These are phyloP conservation scores for Eucalyptus albens DNA, from an alignment of 345 rosid species.

Conservation along the genomic window DNA sequence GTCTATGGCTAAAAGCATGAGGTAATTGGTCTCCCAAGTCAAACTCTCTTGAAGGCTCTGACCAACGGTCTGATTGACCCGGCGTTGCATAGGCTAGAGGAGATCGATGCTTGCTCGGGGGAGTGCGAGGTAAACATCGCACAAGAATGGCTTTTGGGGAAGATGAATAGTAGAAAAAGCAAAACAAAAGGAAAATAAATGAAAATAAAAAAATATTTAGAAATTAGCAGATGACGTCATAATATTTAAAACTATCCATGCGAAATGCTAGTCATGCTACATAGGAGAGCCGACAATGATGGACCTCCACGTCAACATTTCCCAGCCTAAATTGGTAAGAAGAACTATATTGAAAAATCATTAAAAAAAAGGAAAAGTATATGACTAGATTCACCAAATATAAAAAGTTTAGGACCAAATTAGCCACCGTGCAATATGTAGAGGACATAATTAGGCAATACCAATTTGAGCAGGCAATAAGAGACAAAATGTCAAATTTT, in stretches of 20 bases:
- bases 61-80: background rate
- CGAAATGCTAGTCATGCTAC: background rate
- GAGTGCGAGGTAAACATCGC: background rate
- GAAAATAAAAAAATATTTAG: too few species aligned
- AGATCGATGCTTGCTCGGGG: background rate
- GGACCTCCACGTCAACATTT: background rate
- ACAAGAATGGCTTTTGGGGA: background rate
- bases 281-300: background rate
- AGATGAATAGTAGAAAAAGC: background rate
- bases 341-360: too few species aligned
- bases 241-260: background rate
- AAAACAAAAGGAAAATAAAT: background rate
- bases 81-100: background rate
- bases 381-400: too few species aligned
- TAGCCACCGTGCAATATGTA: background rate
- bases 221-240: too few species aligned
- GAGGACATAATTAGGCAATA: background rate
- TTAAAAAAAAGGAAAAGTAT: too few species aligned
- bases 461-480: background rate
- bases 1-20: background rate
- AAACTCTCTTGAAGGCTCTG: background rate
- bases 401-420: background rate
- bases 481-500: background rate
- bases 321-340: background rate
- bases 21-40: too few species aligned